phyloP scores from a whole-genome alignment of 2,329 filamentous ascomycete genomes.

The Coniochaeta hoffmannii region DNA sequence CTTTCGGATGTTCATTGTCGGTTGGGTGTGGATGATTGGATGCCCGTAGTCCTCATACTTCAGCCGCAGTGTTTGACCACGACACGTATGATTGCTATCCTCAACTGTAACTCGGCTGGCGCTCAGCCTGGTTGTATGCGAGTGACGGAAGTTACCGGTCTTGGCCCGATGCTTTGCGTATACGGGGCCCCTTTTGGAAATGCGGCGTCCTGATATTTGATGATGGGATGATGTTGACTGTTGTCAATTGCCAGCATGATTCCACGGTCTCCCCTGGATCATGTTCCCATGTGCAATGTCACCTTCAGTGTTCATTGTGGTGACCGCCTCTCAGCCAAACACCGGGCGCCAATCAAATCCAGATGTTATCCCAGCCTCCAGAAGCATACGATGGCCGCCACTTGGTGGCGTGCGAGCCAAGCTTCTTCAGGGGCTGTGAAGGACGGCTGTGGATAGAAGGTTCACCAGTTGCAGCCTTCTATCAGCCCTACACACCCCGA shows the following conservation, averaged over 20 bases:
- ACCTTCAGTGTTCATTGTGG: no score
- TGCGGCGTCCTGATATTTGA: background rate
- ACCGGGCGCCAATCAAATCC: background rate
- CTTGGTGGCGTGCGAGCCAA: background rate
- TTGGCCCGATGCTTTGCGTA: background rate
- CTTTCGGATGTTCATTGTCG: background rate
- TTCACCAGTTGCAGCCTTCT: background rate
- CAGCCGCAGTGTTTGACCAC: slow-evolving; percentile 1
- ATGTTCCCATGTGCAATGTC: no score
- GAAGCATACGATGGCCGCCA: background rate
- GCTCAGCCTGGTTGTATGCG: background rate
- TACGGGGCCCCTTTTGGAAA: background rate
- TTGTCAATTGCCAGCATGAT: no score
- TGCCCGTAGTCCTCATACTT: background rate
- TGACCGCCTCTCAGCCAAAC: no score
- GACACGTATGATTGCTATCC: background rate
- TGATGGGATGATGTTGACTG: no score
- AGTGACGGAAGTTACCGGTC: background rate
- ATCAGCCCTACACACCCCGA: background rate
- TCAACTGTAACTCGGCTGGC: background rate
- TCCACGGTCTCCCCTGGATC: no score
- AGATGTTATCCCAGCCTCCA: background rate
- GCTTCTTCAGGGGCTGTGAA: background rate
- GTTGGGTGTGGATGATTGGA: background rate
- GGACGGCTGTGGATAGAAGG: background rate